Conservation (phyloP, 2,329 filamentous ascomycete genomes). For the Penicillium sp. region DNA sequence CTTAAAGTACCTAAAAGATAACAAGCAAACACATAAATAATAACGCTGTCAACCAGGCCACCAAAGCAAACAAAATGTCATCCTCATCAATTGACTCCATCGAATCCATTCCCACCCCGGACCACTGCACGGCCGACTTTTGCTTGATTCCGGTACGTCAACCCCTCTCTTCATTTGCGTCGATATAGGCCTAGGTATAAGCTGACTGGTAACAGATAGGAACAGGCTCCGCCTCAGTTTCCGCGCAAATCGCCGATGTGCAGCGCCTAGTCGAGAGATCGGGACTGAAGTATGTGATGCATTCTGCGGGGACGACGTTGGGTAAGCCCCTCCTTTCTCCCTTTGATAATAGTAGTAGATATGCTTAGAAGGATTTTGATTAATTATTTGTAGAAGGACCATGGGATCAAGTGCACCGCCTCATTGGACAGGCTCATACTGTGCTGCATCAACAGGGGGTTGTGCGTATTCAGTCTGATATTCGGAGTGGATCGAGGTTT, state of each 20-base stretch:
- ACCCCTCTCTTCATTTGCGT: neutral
- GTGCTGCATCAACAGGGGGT: constrained; percentile 74
- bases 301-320: constrained; percentile 88
- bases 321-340: constrained; percentile 51
- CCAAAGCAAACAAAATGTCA: constrained; percentile 6
- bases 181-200: neutral
- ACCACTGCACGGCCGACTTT: constrained; percentile 80
- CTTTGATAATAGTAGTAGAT: neutral
- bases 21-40: neutral
- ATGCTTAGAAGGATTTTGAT: too few species aligned
- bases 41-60: neutral
- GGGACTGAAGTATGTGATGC: constrained; percentile 80
- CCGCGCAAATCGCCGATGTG: constrained; percentile 80
- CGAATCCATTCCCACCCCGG: constrained; percentile 55
- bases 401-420: constrained; percentile 82
- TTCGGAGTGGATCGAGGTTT: constrained; percentile 75
- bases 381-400: constrained; percentile 63
- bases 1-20: neutral
- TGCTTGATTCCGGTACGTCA: constrained; percentile 63
- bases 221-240: constrained; percentile 70
- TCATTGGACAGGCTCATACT: constrained; percentile 81
- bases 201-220: constrained; percentile 58
- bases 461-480: constrained; percentile 79
- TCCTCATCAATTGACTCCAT: constrained; percentile 16
- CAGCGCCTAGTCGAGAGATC: constrained; percentile 79